A percentile compares a stretch with the other conserved stretches of the same genome.
Conservation (phyloP, 306 rosid species). For the Hippophae gyantsensis region DNA sequence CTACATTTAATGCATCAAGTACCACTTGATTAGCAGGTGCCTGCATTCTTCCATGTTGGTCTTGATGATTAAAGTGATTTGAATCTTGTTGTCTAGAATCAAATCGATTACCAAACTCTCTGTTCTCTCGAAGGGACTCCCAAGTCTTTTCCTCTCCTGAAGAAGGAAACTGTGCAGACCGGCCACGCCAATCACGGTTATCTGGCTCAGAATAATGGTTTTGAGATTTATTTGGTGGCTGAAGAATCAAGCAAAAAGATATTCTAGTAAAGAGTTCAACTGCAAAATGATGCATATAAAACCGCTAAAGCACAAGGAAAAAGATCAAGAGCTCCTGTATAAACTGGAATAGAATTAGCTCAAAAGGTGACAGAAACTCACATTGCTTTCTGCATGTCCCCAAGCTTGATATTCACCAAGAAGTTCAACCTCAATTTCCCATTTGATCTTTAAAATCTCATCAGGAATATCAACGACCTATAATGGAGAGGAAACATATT, state of each 20-base stretch:
- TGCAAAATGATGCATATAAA: background rate
- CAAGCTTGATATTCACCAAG: constrained; percentile 26
- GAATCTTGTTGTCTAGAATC: constrained; percentile 13
- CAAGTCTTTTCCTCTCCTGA: constrained; percentile 23
- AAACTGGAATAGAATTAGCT: background rate
- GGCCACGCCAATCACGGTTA: constrained; percentile 35
- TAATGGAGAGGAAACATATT: background rate
- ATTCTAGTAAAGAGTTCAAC: background rate
- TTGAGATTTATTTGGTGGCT: constrained; percentile 26
- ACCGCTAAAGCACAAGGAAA: background rate
- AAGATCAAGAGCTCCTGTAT: background rate
- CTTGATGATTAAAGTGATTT: constrained; percentile 11
- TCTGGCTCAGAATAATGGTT: constrained; percentile 30
- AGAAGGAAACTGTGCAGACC: constrained; percentile 24
- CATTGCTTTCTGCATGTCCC: constrained; percentile 26
- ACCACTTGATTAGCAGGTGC: constrained; percentile 38
- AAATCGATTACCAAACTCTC: constrained; percentile 8
- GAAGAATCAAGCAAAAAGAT: background rate
- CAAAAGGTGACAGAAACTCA: constrained; percentile 13
- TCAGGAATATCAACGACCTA: constrained; percentile 24
- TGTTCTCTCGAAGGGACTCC: constrained; percentile 8
- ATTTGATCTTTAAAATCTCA: constrained; percentile 29
- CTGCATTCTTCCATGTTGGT: constrained; percentile 14
- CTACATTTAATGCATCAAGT: constrained; percentile 13
- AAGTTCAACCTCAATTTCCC: constrained; percentile 30